These are phyloP conservation scores for Ophiostoma montium DNA, from an alignment of 2,329 filamentous ascomycete genomes.

Conservation along the genomic window DNA sequence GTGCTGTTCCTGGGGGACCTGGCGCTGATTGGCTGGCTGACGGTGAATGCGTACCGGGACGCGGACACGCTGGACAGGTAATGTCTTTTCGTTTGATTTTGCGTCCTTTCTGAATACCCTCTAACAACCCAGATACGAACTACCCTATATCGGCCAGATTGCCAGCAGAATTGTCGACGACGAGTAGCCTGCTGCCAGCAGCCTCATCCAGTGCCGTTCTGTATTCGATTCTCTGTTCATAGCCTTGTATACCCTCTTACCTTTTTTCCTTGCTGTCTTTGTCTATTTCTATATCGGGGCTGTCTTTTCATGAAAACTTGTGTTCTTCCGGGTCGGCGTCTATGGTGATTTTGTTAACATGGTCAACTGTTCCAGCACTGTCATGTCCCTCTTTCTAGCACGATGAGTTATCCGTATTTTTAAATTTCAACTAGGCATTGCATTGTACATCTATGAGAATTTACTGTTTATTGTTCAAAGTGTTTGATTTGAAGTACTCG, in stretches of 20 bases:
- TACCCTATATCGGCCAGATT: slow-evolving; percentile 72
- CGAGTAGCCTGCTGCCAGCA: slow-evolving; percentile 31
- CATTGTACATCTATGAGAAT: too few species aligned
- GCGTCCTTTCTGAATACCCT: background rate
- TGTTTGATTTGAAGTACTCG: too few species aligned
- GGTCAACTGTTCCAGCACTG: too few species aligned
- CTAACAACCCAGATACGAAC: slow-evolving; percentile 49
- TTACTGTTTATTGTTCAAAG: too few species aligned
- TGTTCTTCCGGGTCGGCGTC: background rate
- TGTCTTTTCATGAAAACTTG: background rate
- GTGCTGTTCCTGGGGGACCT: slow-evolving; percentile 65
- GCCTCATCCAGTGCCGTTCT: background rate
- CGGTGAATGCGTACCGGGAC: slow-evolving; percentile 70
- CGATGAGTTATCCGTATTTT: too few species aligned
- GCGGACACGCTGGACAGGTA: slow-evolving; percentile 53
- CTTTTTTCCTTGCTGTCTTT: background rate
- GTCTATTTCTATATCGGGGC: background rate
- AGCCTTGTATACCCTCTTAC: background rate
- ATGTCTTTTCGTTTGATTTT: slow-evolving; percentile 7
- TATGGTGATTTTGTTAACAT: background rate
- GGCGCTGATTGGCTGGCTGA: slow-evolving; percentile 59
- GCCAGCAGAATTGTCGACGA: slow-evolving; percentile 87
- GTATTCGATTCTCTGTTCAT: background rate
- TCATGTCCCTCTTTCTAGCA: background rate
- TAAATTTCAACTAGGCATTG: too few species aligned